Evolutionary conservation across 2,329 filamentous ascomycete species (phyloP).

Genomic region (Rutstroemia sp.): DNA sequence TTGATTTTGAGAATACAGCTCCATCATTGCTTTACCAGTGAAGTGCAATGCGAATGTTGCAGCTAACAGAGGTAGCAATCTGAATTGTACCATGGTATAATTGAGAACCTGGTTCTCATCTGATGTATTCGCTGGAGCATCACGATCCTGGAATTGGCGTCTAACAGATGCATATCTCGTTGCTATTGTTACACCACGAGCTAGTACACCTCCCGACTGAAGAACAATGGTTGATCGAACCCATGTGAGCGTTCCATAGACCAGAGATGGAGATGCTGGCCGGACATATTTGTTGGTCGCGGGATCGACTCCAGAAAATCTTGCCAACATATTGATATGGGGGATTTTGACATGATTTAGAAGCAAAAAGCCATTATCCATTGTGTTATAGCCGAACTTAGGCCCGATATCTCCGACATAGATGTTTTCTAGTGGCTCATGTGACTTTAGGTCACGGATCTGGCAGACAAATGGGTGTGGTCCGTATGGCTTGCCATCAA

Average conservation of each 20-base stretch:
- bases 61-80: slow-evolving; percentile 64
- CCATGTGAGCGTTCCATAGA: slow-evolving; percentile 73
- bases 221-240: slow-evolving; percentile 68
- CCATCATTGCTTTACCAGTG: slow-evolving; percentile 70
- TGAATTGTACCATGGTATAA: slow-evolving; percentile 75
- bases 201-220: slow-evolving; percentile 63
- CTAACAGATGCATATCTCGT: slow-evolving; percentile 67
- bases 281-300: slow-evolving; percentile 60
- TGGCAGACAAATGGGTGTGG: slow-evolving; percentile 75
- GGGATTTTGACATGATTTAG: slow-evolving; percentile 72
- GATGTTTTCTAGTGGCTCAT: slow-evolving; percentile 59
- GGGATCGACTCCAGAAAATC: slow-evolving; percentile 63
- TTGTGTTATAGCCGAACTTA: slow-evolving; percentile 73
- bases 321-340: slow-evolving; percentile 64
- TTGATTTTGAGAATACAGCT: slow-evolving; percentile 65
- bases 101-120: slow-evolving; percentile 71
- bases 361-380: slow-evolving; percentile 75
- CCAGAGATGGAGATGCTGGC: slow-evolving; percentile 56
- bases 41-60: slow-evolving; percentile 74
- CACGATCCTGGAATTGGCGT: slow-evolving; percentile 71
- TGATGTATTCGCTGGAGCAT: slow-evolving; percentile 47
- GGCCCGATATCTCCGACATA: slow-evolving; percentile 76
- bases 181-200: slow-evolving; percentile 71
- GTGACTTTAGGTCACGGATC: slow-evolving; percentile 62
- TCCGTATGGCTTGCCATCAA: slow-evolving; percentile 60